Evolutionary conservation across 2,329 filamentous ascomycete genomes (phyloP), one percentile per base, ranked within the genome.

Genomic region (Aspergillus ochraceoroseus): DNA sequence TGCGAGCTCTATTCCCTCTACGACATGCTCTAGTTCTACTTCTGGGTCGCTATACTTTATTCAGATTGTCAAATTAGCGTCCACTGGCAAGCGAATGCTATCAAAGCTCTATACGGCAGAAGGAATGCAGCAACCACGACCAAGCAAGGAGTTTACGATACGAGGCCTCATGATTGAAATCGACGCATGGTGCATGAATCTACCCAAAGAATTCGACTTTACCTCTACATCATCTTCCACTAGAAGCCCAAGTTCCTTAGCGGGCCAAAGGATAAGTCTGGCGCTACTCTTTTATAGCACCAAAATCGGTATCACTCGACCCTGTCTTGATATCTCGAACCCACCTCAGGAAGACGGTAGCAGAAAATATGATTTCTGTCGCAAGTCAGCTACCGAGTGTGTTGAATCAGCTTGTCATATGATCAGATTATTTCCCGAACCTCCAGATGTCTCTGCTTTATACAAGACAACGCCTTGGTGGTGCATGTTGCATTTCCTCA

Each of bases 231-330:
- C 63, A 62, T 43, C 59, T 55, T 30, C 61, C 59, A 7, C 61
- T 61, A 28, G 55, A 52, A 33, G 17, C 14, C 60, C 59, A 5
- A 17, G 18, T 9, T 19, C 17, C 2, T 22, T 32, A 13, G 46
- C 63, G 9, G 51, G 61, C 23, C 58, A 63, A 26, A 61, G 67
- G 13, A 59, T 65, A 50, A 54, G 58, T 17, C 56, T 71, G 2
- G 67, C 64, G 1, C 65, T 71, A 36, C 47, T 63, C 9, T 71
- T 64, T 44, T 68, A 70, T 48, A 67, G 68, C 39, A 63, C 62
- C 6, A 67, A 64, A 34, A 64, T 67, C 23, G 60, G 63, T 6
- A 64, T 70, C 30, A 64, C 67, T 36, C 60, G 66, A 15, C 68
- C 68, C 4, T 70, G 66, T 29, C 61, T 70, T 5, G 69, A 65